A percentile compares a stretch with the other conserved stretches of the same genome.
These are phyloP conservation scores for Phylloporus arenicola DNA, from an alignment of 768 basidiomycete genomes.

Conservation along the genomic window DNA sequence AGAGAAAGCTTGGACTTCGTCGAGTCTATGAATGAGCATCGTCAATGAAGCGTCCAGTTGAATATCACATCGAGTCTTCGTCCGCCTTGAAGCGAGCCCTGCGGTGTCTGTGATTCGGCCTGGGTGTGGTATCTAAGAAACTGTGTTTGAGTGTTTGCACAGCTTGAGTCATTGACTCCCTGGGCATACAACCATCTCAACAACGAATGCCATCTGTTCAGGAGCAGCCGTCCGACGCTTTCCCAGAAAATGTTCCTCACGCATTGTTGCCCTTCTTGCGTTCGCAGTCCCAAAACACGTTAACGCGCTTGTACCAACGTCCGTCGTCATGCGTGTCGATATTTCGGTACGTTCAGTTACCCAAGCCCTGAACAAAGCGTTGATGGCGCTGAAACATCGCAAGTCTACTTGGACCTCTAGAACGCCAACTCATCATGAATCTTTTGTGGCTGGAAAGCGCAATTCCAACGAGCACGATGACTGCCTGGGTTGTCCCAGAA, in stretches of 20 bases:
- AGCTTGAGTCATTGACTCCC: too few species aligned
- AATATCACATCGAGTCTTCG: too few species aligned
- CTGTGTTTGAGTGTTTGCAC: too few species aligned
- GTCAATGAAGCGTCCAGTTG: too few species aligned
- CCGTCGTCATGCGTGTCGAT: slow-evolving; percentile 89
- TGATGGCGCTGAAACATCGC: slow-evolving; percentile 3
- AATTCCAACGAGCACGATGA: slow-evolving; percentile 61
- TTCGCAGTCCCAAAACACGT: slow-evolving; percentile 69
- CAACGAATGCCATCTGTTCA: slow-evolving; percentile 23
- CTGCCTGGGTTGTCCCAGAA: slow-evolving; percentile 71
- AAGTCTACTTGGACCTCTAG: slow-evolving; percentile 71
- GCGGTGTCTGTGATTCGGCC: too few species aligned
- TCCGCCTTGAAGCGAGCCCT: too few species aligned
- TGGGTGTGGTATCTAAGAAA: too few species aligned
- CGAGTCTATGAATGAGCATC: too few species aligned
- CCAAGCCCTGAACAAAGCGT: not conserved
- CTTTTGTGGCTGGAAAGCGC: slow-evolving; percentile 82
- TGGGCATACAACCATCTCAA: too few species aligned
- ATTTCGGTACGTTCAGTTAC: slow-evolving; percentile 56
- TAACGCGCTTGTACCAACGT: slow-evolving; percentile 74
- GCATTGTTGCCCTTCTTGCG: slow-evolving; percentile 74
- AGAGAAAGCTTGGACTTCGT: too few species aligned
- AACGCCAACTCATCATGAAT: slow-evolving; percentile 84
- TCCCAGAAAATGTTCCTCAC: slow-evolving; percentile 42
- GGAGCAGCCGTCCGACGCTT: slow-evolving; percentile 9